These are phyloP conservation scores for Pythium diclinum DNA, from an alignment of 352 stramenopile genomes.

Conservation along the genomic window DNA sequence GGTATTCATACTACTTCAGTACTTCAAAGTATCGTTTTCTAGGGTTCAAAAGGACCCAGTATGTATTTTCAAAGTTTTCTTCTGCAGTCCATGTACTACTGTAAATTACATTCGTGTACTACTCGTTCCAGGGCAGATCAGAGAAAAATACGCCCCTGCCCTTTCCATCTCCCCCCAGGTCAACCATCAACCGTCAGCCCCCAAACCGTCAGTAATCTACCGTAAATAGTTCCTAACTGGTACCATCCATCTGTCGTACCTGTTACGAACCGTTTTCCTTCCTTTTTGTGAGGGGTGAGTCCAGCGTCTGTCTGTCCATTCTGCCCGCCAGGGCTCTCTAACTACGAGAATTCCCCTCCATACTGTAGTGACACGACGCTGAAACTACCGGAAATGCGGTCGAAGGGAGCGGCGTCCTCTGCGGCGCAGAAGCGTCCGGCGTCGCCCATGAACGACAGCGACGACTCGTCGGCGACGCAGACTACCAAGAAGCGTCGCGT, in stretches of 20 bases:
- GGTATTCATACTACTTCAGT: too few species aligned
- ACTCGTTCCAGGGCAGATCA: too few species aligned
- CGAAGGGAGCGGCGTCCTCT: too few species aligned
- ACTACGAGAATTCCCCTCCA: background rate
- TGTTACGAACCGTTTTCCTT: background rate
- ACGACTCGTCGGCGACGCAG: background rate
- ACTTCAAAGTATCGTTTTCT: background rate
- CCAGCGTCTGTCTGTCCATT: background rate
- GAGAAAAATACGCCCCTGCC: too few species aligned
- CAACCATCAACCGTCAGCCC: too few species aligned
- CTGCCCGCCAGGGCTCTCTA: background rate
- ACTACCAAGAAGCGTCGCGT: constrained; percentile 12
- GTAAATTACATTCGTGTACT: background rate
- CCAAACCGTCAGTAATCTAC: background rate
- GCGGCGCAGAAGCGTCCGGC: background rate
- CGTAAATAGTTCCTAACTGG: background rate
- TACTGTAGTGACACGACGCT: too few species aligned
- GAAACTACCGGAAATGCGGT: too few species aligned
- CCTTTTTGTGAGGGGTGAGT: background rate
- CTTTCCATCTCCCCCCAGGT: too few species aligned
- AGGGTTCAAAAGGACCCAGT: background rate
- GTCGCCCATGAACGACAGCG: constrained; percentile 7
- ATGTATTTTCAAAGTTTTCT: background rate
- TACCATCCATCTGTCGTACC: background rate
- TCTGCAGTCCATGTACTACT: background rate